Percentiles rank a stretch among this genome's conserved stretches.
These are phyloP conservation scores for Colletotrichum liaoningense DNA, from an alignment of 2,329 filamentous ascomycete genomes.

Conservation along the genomic window DNA sequence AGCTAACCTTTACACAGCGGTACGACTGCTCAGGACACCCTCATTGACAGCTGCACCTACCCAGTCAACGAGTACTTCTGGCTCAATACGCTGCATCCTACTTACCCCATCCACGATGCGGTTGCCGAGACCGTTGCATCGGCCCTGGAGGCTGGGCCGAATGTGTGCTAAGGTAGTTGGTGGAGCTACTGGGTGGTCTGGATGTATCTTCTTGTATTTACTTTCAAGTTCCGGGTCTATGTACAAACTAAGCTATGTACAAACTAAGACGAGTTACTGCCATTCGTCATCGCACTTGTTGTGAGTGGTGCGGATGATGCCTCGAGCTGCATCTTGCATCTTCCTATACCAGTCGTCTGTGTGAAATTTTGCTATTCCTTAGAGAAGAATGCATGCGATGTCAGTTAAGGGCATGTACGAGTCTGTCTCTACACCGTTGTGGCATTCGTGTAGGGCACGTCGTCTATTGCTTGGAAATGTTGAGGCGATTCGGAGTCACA, in stretches of 20 bases:
- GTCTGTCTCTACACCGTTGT: no score
- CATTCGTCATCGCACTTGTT: no score
- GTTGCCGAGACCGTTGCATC: conserved; percentile 62
- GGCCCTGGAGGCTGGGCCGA: conserved; percentile 50
- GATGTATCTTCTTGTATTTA: background rate
- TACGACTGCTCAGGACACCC: conserved; percentile 54
- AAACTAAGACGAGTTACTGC: no score
- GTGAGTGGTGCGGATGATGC: no score
- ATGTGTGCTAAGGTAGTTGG: conserved; percentile 44
- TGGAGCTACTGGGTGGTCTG: background rate
- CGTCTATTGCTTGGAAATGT: no score
- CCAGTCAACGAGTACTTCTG: conserved; percentile 73
- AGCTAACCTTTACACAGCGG: conserved; percentile 47
- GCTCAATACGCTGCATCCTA: conserved; percentile 74
- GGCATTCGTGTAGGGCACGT: no score
- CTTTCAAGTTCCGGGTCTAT: background rate
- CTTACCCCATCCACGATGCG: conserved; percentile 70
- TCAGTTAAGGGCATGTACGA: no score
- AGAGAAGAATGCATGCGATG: no score
- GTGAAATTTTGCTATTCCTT: accelerated
- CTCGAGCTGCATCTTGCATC: no score
- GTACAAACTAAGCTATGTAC: no score
- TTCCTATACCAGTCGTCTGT: accelerated
- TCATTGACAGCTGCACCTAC: conserved; percentile 59
- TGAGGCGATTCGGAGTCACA: no score